Evolutionary conservation across 2,329 filamentous ascomycete species (phyloP).

Genomic region (Colletotrichum neosansevieriae): DNA sequence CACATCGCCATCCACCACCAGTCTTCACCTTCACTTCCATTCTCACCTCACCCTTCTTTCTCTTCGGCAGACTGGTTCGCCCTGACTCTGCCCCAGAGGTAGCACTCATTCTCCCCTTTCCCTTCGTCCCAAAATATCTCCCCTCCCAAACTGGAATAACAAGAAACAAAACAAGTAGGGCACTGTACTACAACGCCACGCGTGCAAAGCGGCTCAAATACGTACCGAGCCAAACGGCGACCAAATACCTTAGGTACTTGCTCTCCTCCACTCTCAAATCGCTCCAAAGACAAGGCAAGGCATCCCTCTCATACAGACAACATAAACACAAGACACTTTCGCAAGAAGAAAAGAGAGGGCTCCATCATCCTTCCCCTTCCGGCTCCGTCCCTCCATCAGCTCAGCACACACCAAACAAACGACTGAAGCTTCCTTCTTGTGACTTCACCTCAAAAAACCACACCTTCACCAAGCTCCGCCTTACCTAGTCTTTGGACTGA

Average conservation of each 20-base stretch:
- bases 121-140: background rate
- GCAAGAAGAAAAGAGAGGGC: background rate
- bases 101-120: constrained; percentile 17
- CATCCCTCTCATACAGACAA: constrained; percentile 6
- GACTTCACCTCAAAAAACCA: background rate
- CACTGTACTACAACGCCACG: background rate
- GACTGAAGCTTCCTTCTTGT: constrained; percentile 17
- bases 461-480: background rate
- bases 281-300: constrained; percentile 14
- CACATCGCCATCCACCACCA: background rate
- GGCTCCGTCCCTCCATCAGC: constrained; percentile 32
- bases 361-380: constrained; percentile 24
- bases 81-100: constrained; percentile 31
- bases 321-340: background rate
- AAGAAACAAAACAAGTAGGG: background rate
- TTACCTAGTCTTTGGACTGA: background rate
- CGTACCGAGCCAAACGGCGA: constrained; percentile 28
- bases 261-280: constrained; percentile 1
- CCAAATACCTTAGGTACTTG: background rate
- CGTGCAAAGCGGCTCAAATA: constrained; percentile 8
- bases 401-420: constrained; percentile 8
- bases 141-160: background rate
- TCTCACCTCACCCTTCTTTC: constrained; percentile 6
- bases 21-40: background rate
- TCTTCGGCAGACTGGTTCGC: constrained; percentile 30